phyloP scores from a whole-genome alignment of 2,329 filamentous ascomycete genomes.

The Colletotrichum sp. region DNA sequence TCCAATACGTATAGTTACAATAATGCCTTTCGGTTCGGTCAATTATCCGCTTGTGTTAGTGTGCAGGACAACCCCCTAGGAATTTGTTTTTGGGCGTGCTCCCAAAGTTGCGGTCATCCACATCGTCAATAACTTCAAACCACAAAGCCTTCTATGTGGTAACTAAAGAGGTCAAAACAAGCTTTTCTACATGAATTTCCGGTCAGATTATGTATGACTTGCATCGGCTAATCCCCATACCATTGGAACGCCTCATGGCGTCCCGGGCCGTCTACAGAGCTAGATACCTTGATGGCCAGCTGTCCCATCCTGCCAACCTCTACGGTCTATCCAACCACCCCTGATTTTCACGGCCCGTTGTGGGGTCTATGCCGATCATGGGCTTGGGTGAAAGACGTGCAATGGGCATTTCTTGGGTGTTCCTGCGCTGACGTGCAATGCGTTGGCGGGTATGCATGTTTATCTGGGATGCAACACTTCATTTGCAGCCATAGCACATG shows the following conservation, averaged over 20 bases:
- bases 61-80: no score
- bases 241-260: background rate
- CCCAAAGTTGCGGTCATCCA: no score
- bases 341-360: background rate
- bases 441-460: background rate
- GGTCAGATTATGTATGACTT: background rate
- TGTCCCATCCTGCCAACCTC: background rate
- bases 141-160: no score
- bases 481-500: background rate
- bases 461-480: background rate
- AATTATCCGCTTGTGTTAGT: no score
- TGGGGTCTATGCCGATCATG: background rate
- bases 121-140: background rate
- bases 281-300: background rate
- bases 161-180: background rate
- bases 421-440: background rate
- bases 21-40: no score
- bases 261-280: background rate
- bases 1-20: no score
- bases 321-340: background rate
- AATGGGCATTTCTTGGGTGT: background rate
- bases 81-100: no score
- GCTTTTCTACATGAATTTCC: background rate
- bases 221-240: background rate
- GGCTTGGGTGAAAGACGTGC: background rate